Base-by-base conservation (phyloP, 768 basidiomycete species). In the Tricholoma furcatifolium region DNA sequence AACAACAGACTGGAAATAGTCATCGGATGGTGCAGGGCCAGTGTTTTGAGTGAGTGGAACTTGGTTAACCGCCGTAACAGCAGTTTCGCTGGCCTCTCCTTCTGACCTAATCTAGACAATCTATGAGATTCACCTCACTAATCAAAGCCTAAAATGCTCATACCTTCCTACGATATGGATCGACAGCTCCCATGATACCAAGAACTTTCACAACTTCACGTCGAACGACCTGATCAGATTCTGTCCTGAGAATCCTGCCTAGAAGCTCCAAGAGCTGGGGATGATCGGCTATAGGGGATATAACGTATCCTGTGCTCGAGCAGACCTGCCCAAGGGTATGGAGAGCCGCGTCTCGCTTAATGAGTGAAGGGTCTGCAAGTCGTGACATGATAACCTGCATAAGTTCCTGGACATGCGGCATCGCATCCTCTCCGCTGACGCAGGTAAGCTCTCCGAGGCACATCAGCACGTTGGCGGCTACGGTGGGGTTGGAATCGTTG, bases 1-100 rank as follows among this genome's bases (percentile, higher is more conserved):
- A 34, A 95, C 95, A 6, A 95, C 93, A 6, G 92, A 93, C 66
- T 98, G 97, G 71, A 94, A 99, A 70, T 95, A 98, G 65, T 98
- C 96, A 58, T 98, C 97, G 5, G 92, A 85, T 17, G 83, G 78
- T 15, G 85, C 77, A 24, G 75, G 73, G 3, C 83, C 76, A 6
- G 77, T 77, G 15, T 83, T 79, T 60, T 83, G 86, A 43, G 78
- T 81, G 43, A 85, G 73, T 10, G 87, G 81, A 31, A 91, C 87
- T 58, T 88, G 85, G 56, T 81, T 86, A 35, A 84, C 82, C 38
- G 82, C 78, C 17, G 81, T 75, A 43, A 82, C 71, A 2, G 80
- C 73, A 1, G 82, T 83, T 61, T 88, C 87, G 45, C 68, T 78
- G 0, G 76, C 75, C 53, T 87, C 88, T 57, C 89, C 89, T 39